phyloP scores from a whole-genome alignment of 257 asterid species.

The Fraxinus excelsior region DNA sequence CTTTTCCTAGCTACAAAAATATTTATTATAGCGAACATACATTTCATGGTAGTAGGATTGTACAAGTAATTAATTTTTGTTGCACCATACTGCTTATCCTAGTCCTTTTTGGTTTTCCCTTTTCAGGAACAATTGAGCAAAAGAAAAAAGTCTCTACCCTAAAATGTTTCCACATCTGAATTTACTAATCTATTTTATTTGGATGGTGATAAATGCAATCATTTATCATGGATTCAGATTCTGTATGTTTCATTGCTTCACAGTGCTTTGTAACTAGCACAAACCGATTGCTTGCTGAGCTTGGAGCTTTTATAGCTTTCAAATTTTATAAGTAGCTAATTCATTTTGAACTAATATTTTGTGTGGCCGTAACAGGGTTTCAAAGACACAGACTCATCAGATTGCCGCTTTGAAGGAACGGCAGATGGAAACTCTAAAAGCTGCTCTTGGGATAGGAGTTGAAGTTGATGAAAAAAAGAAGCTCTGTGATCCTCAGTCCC shows the following conservation, averaged over 20 bases:
- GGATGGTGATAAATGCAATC: no score
- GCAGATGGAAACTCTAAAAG: conserved; percentile 80
- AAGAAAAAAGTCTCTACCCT: neutral
- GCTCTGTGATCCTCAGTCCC: conserved; percentile 33
- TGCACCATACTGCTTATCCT: neutral
- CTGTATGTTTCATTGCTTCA: neutral
- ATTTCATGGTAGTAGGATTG: no score
- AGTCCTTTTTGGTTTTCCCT: neutral
- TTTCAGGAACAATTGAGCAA: neutral
- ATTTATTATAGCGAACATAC: no score
- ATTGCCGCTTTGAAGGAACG: conserved; percentile 81
- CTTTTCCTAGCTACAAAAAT: no score
- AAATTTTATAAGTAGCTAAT: neutral
- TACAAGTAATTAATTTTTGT: no score
- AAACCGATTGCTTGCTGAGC: neutral
- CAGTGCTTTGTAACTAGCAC: neutral
- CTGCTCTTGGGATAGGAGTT: conserved; percentile 76
- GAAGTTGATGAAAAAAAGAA: conserved; percentile 56
- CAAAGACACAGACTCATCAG: conserved; percentile 86
- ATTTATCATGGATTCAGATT: neutral
- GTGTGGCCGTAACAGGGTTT: conserved; percentile 48
- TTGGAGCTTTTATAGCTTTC: neutral
- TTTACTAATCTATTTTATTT: neutral
- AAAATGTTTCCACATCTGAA: neutral
- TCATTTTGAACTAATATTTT: neutral